phyloP scores from a whole-genome alignment of 2,329 filamentous ascomycete genomes.

The Penicillium expansum region DNA sequence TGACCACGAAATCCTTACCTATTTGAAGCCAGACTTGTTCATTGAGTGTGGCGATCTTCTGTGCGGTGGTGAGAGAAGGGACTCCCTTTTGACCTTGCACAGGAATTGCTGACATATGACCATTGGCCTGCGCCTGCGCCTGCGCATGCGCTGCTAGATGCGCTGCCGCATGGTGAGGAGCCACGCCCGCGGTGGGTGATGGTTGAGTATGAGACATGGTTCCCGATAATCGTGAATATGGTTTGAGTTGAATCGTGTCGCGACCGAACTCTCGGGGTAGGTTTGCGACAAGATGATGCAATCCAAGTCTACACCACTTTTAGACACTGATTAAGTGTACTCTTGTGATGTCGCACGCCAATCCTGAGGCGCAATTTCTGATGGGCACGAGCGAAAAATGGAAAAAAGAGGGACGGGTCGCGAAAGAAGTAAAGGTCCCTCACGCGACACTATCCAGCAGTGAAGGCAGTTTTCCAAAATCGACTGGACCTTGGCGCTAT shows the following conservation, averaged over 20 bases:
- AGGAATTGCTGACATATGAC: constrained; percentile 58
- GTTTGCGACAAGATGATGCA: constrained; percentile 36
- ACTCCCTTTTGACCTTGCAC: constrained; percentile 54
- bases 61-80: constrained; percentile 63
- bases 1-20: constrained; percentile 56
- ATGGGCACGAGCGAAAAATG: not conserved
- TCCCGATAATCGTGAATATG: constrained; percentile 8
- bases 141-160: constrained; percentile 32
- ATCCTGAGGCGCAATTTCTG: not conserved
- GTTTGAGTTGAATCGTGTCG: constrained; percentile 20
- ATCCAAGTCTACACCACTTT: constrained; percentile 12
- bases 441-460: constrained; percentile 12
- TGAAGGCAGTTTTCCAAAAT: constrained; percentile 3
- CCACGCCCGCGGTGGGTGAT: constrained; percentile 73
- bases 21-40: constrained; percentile 91
- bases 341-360: not conserved
- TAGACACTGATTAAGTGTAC: not conserved
- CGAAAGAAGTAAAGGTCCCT: not conserved
- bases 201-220: constrained; percentile 75
- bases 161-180: constrained; percentile 53
- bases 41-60: constrained; percentile 75
- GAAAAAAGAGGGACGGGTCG: not conserved
- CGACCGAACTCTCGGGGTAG: constrained; percentile 10
- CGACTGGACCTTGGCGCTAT: constrained; percentile 1
- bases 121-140: constrained; percentile 35